Percentiles rank a stretch among this genome's conserved stretches.
phyloP scores from a whole-genome alignment of 2,329 filamentous ascomycete species.

The Verticillium isaacii region DNA sequence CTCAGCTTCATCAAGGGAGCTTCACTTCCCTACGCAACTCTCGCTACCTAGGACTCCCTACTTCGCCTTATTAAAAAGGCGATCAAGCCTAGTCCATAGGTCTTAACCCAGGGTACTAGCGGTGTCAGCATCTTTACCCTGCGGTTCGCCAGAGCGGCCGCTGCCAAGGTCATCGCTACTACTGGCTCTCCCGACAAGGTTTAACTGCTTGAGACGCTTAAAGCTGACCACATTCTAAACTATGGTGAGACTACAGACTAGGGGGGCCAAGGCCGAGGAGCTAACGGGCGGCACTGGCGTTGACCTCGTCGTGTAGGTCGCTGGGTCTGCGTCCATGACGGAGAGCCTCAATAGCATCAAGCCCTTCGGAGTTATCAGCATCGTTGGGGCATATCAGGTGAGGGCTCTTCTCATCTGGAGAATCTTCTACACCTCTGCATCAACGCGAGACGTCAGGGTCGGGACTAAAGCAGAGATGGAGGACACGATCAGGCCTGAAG shows the following conservation, averaged over 20 bases:
- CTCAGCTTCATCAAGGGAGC: conserved; percentile 35
- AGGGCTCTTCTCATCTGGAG: too few relatives aligned
- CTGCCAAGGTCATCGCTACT: conserved; percentile 34
- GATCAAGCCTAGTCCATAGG: conserved; percentile 25
- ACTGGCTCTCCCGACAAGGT: too few relatives aligned
- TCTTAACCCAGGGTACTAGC: conserved; percentile 36
- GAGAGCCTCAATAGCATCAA: too few relatives aligned
- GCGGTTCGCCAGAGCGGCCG: conserved; percentile 34
- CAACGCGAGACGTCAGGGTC: too few relatives aligned
- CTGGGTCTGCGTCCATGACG: conserved; percentile 22
- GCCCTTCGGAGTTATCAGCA: too few relatives aligned
- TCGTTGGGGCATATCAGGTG: too few relatives aligned
- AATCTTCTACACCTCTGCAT: too few relatives aligned
- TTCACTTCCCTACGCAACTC: conserved; percentile 45
- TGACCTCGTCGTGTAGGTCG: conserved; percentile 38
- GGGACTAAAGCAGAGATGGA: too few relatives aligned
- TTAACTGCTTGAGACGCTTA: conserved; percentile 29
- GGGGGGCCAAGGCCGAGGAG: conserved; percentile 30
- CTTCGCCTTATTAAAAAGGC: conserved; percentile 39
- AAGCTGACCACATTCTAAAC: conserved; percentile 38
- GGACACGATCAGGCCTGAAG: too few relatives aligned
- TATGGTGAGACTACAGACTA: conserved; percentile 32
- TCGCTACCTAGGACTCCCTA: conserved; percentile 55
- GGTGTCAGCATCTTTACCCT: conserved; percentile 35
- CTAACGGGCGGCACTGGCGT: conserved; percentile 32